These are phyloP conservation scores for Graphilbum fragrans DNA, from an alignment of 2,329 filamentous ascomycete genomes.

Conservation along the genomic window DNA sequence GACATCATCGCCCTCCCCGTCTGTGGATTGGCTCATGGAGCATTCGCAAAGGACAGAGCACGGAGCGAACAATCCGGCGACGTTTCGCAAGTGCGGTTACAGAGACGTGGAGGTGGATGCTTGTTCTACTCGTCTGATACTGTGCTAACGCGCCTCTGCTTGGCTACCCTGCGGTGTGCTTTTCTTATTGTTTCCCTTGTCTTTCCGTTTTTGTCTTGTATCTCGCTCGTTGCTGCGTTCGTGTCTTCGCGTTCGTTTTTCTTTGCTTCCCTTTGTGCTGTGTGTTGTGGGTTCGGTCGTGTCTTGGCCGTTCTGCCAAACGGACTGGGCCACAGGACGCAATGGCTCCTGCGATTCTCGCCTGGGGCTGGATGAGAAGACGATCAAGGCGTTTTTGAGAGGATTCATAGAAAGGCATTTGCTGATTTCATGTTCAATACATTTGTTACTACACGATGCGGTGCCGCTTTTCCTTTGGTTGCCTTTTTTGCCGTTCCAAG, in stretches of 20 bases:
- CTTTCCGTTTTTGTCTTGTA: neutral
- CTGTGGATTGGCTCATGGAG: no score
- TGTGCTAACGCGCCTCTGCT: no score
- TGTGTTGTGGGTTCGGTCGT: neutral
- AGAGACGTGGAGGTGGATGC: no score
- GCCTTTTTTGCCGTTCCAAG: neutral
- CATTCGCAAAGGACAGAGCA: no score
- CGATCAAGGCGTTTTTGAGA: constrained; percentile 11
- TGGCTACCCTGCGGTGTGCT: no score
- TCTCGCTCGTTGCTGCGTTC: neutral
- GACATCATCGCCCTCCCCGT: no score
- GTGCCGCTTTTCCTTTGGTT: neutral
- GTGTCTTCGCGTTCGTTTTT: neutral
- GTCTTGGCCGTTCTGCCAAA: neutral
- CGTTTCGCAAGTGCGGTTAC: no score
- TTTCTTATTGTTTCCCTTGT: neutral
- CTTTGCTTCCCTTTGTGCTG: neutral
- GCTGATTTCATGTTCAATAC: neutral
- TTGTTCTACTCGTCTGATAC: no score
- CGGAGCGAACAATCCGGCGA: no score
- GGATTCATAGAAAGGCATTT: constrained; percentile 11
- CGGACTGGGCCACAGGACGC: neutral
- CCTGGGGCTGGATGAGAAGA: neutral
- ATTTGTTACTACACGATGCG: no score
- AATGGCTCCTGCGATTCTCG: neutral